These are phyloP conservation scores for Salvia miltiorrhiza DNA, from an alignment of 257 asterid species.

Conservation along the genomic window DNA sequence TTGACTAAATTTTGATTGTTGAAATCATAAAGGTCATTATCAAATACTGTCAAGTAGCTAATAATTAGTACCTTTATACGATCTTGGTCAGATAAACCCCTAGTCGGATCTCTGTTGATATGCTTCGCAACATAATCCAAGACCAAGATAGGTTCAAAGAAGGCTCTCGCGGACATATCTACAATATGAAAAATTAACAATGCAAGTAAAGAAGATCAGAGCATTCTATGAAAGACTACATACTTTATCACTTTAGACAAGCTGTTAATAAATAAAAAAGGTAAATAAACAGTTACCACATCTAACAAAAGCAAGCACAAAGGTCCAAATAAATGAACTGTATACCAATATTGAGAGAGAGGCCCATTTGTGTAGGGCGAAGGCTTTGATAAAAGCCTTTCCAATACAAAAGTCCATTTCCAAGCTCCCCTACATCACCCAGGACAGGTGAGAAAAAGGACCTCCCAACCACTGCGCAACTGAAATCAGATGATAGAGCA, in stretches of 20 bases:
- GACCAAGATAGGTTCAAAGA: slow-evolving; percentile 55
- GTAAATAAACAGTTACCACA: neutral
- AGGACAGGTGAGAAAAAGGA: slow-evolving; percentile 47
- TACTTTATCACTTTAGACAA: neutral
- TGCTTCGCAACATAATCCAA: slow-evolving; percentile 30
- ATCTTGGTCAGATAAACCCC: slow-evolving; percentile 57
- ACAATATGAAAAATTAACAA: slow-evolving; percentile 22
- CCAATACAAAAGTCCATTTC: slow-evolving; percentile 68
- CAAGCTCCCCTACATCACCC: slow-evolving; percentile 45
- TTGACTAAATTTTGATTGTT: neutral
- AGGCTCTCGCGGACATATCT: slow-evolving; percentile 82
- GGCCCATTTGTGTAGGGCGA: slow-evolving; percentile 91
- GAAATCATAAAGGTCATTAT: neutral
- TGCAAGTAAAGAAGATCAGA: neutral
- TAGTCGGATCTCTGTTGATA: slow-evolving; percentile 31
- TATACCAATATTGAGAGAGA: slow-evolving; percentile 71
- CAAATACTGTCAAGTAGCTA: neutral
- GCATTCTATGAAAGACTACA: neutral
- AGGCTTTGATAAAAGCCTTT: slow-evolving; percentile 80
- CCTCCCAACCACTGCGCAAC: slow-evolving; percentile 67
- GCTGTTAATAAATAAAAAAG: neutral
- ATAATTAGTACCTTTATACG: slow-evolving; percentile 49
- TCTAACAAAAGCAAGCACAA: neutral
- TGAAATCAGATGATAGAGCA: slow-evolving; percentile 21
- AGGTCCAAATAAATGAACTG: neutral